phyloP scores from a whole-genome alignment of 2,329 filamentous ascomycete genomes.

The Colletotrichum chrysophilum region DNA sequence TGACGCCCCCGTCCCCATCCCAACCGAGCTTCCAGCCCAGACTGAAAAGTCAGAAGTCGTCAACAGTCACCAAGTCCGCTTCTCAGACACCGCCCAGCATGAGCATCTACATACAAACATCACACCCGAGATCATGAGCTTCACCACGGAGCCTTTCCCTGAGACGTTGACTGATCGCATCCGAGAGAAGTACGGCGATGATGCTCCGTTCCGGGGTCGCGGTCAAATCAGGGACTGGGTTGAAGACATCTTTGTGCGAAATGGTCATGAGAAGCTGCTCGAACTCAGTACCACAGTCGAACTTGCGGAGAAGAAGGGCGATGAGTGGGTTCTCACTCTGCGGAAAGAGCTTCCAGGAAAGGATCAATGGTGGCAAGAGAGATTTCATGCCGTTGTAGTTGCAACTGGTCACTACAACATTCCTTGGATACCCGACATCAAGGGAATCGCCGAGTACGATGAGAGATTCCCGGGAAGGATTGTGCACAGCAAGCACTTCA shows the following conservation, averaged over 20 bases:
- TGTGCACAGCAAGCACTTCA: constrained; percentile 45
- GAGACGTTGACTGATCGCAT: constrained; percentile 44
- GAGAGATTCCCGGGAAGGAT: constrained; percentile 39
- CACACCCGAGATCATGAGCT: constrained; percentile 59
- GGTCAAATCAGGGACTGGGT: constrained; percentile 59
- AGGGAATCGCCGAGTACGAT: constrained; percentile 43
- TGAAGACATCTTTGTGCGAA: constrained; percentile 39
- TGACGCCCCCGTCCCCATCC: constrained; percentile 47
- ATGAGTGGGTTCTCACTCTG: constrained; percentile 55
- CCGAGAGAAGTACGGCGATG: constrained; percentile 52
- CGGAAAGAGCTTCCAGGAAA: constrained; percentile 42
- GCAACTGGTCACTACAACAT: constrained; percentile 46
- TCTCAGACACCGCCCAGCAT: constrained; percentile 59
- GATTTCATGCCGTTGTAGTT: constrained; percentile 45
- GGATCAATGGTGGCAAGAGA: constrained; percentile 45
- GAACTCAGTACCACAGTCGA: constrained; percentile 64
- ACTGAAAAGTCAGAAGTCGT: constrained; percentile 38
- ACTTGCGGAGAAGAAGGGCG: constrained; percentile 47
- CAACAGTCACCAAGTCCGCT: constrained; percentile 45
- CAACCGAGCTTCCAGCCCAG: constrained; percentile 44
- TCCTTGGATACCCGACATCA: constrained; percentile 44
- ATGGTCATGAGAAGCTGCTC: constrained; percentile 37
- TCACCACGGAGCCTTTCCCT: constrained; percentile 55
- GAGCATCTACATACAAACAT: constrained; percentile 66
- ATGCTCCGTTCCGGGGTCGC: constrained; percentile 62